phyloP scores from a whole-genome alignment of 257 asterid species.

The Scutellaria baicalensis region DNA sequence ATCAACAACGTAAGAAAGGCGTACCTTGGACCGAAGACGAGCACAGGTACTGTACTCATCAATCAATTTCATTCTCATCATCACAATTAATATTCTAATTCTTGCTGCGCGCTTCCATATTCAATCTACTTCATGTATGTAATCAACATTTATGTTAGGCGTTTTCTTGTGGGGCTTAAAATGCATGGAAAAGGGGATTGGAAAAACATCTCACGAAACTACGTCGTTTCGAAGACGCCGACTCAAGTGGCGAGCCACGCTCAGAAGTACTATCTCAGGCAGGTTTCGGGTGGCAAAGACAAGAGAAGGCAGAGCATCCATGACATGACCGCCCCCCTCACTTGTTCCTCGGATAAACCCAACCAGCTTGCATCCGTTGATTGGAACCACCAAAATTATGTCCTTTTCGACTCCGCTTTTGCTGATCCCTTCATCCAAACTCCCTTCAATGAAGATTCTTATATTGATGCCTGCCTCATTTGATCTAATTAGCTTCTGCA shows the following conservation, averaged over 20 bases:
- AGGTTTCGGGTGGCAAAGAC: conserved; percentile 56
- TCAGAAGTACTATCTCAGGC: conserved; percentile 73
- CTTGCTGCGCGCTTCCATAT: too few relatives aligned
- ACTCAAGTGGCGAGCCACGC: conserved; percentile 95
- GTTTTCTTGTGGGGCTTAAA: conserved; percentile 59
- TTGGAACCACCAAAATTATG: background rate
- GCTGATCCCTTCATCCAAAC: conserved; percentile 9
- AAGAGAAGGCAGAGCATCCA: conserved; percentile 82
- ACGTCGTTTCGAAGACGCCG: conserved; percentile 67
- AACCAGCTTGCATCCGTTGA: conserved; percentile 2
- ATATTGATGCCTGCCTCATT: background rate
- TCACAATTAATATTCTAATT: too few relatives aligned
- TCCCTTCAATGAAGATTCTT: background rate
- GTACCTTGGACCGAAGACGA: conserved; percentile 91
- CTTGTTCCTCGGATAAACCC: conserved; percentile 15
- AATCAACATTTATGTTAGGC: conserved; percentile 20
- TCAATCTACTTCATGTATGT: too few relatives aligned
- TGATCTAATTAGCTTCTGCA: background rate
- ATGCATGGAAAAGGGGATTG: conserved; percentile 80
- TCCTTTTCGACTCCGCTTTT: conserved; percentile 21
- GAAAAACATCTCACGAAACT: conserved; percentile 71
- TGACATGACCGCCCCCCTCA: conserved; percentile 43
- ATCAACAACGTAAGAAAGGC: conserved; percentile 67
- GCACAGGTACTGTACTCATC: conserved; percentile 43
- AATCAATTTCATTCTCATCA: background rate